These are phyloP conservation scores for Toxoplasma gondii DNA, from an alignment of 169 alveolate genomes.

Conservation along the genomic window DNA sequence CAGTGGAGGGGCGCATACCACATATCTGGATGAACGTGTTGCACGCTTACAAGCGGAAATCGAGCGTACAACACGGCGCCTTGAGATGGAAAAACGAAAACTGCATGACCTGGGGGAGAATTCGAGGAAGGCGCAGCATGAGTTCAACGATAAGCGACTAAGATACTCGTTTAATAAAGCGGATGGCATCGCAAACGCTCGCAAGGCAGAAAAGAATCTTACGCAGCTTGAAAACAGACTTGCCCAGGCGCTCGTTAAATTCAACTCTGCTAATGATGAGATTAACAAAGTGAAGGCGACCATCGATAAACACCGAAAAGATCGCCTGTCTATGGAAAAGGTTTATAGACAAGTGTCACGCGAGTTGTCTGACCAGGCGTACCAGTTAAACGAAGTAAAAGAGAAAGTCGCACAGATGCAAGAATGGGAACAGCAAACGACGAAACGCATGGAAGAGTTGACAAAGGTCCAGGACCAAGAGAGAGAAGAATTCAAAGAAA, in stretches of 20 bases:
- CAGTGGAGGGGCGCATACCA: background rate
- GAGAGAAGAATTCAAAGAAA: slow-evolving; percentile 40
- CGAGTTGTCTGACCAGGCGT: background rate
- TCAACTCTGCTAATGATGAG: slow-evolving; percentile 5
- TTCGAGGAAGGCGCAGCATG: slow-evolving; percentile 43
- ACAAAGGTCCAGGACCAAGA: slow-evolving; percentile 7
- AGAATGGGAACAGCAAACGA: slow-evolving; percentile 11
- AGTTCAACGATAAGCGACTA: slow-evolving; percentile 33
- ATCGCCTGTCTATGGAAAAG: slow-evolving; percentile 34
- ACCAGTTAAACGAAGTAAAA: slow-evolving; percentile 1
- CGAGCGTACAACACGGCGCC: slow-evolving; percentile 39
- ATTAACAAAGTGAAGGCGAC: background rate
- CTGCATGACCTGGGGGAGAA: slow-evolving; percentile 42
- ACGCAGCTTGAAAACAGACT: slow-evolving; percentile 34
- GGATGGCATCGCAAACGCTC: background rate
- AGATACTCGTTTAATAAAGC: slow-evolving; percentile 49
- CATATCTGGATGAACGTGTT: slow-evolving; percentile 33
- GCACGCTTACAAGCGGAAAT: slow-evolving; percentile 40
- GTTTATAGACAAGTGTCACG: slow-evolving; percentile 7
- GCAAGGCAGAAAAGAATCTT: slow-evolving; percentile 44
- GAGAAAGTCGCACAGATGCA: slow-evolving; percentile 12
- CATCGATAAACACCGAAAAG: slow-evolving; percentile 51
- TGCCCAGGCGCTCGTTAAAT: slow-evolving; percentile 29
- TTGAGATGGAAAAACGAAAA: slow-evolving; percentile 41
- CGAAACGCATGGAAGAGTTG: slow-evolving; percentile 11